Evolutionary conservation across 139 green algal species (phyloP).

Genomic region (Ettlia oleoabundans): DNA sequence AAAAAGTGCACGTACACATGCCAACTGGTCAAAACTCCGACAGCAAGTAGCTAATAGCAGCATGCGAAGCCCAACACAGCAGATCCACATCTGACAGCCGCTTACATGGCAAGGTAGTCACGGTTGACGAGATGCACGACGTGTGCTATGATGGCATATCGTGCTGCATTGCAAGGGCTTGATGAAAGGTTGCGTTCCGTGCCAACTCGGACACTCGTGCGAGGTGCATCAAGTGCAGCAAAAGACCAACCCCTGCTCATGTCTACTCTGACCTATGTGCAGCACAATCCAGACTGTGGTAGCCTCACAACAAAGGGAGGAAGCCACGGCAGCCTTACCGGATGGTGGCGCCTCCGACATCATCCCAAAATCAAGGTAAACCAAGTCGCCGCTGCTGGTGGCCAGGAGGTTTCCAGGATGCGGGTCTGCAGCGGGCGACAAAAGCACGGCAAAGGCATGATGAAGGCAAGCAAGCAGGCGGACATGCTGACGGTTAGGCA

Average conservation of each 20-base stretch:
- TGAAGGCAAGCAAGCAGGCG: no score
- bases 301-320: no score
- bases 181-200: no score
- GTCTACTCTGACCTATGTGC: no score
- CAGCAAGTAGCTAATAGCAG: no score
- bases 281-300: no score
- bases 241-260: no score
- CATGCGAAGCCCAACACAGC: neutral
- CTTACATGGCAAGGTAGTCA: constrained; percentile 59
- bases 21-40: constrained; percentile 71
- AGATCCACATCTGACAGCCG: constrained; percentile 42
- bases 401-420: constrained; percentile 94
- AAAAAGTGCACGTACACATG: neutral
- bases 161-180: neutral
- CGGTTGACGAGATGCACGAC: constrained; percentile 98
- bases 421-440: constrained; percentile 66
- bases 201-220: no score
- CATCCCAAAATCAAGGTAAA: constrained; percentile 95
- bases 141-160: constrained; percentile 93
- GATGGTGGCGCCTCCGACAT: constrained; percentile 87
- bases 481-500: no score
- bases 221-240: neutral
- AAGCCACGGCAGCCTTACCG: neutral
- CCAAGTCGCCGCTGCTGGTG: constrained; percentile 81
- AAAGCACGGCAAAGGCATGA: no score